These are phyloP conservation scores for Corymbia maculata DNA, from an alignment of 345 rosid species.

Conservation along the genomic window DNA sequence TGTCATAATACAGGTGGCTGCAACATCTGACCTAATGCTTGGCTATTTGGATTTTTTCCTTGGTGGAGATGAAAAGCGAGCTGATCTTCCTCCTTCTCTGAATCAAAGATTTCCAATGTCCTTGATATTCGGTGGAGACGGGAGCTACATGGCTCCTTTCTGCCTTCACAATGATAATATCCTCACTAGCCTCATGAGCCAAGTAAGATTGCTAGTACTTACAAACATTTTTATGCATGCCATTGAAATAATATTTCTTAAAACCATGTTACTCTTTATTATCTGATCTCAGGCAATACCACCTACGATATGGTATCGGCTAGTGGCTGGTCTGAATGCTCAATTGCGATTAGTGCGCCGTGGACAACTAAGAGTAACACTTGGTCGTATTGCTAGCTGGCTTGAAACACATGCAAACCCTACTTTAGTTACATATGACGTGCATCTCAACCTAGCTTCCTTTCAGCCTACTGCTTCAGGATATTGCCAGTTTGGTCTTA, in stretches of 20 bases:
- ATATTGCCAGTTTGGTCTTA: slow-evolving; percentile 75
- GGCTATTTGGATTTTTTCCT: slow-evolving; percentile 85
- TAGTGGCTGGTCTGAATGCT: slow-evolving; percentile 90
- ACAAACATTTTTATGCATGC: not conserved
- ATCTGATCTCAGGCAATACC: slow-evolving; percentile 53
- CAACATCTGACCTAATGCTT: slow-evolving; percentile 79
- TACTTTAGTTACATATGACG: slow-evolving; percentile 46
- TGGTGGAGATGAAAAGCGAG: slow-evolving; percentile 91
- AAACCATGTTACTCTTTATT: not conserved
- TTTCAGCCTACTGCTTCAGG: slow-evolving; percentile 73
- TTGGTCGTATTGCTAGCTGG: slow-evolving; percentile 67
- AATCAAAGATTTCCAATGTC: slow-evolving; percentile 71
- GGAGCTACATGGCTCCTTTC: slow-evolving; percentile 89
- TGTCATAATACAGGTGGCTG: slow-evolving; percentile 54
- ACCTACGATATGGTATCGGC: slow-evolving; percentile 85
- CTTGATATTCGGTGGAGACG: slow-evolving; percentile 78
- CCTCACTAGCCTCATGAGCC: slow-evolving; percentile 81
- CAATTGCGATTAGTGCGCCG: slow-evolving; percentile 71
- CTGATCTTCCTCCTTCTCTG: slow-evolving; percentile 76
- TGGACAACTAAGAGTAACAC: slow-evolving; percentile 59
- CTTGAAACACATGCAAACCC: slow-evolving; percentile 95
- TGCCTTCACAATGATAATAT: slow-evolving; percentile 78
- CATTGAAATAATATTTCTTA: not conserved
- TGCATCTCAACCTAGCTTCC: slow-evolving; percentile 68
- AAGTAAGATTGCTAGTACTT: slow-evolving; percentile 33